A percentile compares a stretch with the other conserved stretches of the same genome.
phyloP scores from a whole-genome alignment of 1,284 basidiomycete genomes.

The Malassezia globosa region DNA sequence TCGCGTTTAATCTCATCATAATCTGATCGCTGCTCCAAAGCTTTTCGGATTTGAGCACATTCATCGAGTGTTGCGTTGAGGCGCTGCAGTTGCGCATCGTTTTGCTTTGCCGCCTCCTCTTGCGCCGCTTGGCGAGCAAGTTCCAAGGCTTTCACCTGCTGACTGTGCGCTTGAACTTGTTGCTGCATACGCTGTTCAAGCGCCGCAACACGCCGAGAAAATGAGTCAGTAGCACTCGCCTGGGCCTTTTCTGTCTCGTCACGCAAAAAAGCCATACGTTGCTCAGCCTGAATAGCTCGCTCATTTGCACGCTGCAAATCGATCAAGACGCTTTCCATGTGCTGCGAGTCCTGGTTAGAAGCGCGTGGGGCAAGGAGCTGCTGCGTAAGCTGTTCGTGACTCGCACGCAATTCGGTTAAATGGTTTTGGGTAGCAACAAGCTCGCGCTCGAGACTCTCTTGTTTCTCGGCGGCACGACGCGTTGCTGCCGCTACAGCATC shows the following conservation, averaged over 20 bases:
- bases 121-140: background rate
- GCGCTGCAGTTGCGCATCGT: slow-evolving; percentile 58
- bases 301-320: slow-evolving; percentile 87
- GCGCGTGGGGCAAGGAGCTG: slow-evolving; percentile 70
- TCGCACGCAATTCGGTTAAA: slow-evolving; percentile 72
- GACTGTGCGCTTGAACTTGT: slow-evolving; percentile 6
- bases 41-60: slow-evolving; percentile 59
- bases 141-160: slow-evolving; percentile 5
- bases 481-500: slow-evolving; percentile 15
- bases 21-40: slow-evolving; percentile 51
- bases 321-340: slow-evolving; percentile 68
- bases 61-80: slow-evolving; percentile 60
- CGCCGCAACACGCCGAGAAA: slow-evolving; percentile 62
- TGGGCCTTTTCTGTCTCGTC: slow-evolving; percentile 65
- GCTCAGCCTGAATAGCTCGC: slow-evolving; percentile 77
- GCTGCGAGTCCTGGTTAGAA: slow-evolving; percentile 15
- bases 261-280: slow-evolving; percentile 80
- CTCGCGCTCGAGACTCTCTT: slow-evolving; percentile 61
- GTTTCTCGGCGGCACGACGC: slow-evolving; percentile 73
- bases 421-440: slow-evolving; percentile 73
- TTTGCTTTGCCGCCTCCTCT: slow-evolving; percentile 58
- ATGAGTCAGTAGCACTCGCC: slow-evolving; percentile 49
- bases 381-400: slow-evolving; percentile 81
- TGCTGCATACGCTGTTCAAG: slow-evolving; percentile 48
- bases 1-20: slow-evolving; percentile 62